A percentile compares a stretch with the other conserved stretches of the same genome.
These are phyloP conservation scores for Colletotrichum eremochloae DNA, from an alignment of 2,329 filamentous ascomycete genomes.

Conservation along the genomic window DNA sequence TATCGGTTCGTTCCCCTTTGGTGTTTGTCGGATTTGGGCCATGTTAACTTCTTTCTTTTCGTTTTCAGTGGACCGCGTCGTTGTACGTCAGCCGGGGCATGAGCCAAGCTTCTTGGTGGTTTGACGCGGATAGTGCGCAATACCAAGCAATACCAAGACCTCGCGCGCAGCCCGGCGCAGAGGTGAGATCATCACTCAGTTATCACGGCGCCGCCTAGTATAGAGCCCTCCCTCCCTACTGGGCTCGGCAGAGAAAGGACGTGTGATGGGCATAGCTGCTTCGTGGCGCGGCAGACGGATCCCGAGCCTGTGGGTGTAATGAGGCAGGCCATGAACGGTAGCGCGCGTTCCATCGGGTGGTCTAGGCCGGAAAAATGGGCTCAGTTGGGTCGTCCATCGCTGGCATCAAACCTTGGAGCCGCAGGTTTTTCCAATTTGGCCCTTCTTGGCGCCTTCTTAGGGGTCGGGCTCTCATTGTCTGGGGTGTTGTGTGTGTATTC, in stretches of 20 bases:
- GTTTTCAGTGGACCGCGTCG: constrained; percentile 15
- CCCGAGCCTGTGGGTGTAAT: not conserved
- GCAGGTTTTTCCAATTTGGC: not conserved
- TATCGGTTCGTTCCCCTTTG: not conserved
- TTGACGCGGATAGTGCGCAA: constrained; percentile 14
- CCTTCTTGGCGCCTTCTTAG: constrained; percentile 36
- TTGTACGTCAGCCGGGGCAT: constrained; percentile 33
- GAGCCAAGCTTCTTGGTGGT: constrained; percentile 40
- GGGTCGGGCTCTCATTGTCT: not conserved
- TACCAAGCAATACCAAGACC: constrained; percentile 5
- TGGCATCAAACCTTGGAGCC: not conserved
- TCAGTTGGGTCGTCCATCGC: not conserved
- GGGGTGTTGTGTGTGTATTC: not conserved
- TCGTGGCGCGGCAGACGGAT: not conserved
- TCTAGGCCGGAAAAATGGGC: not conserved
- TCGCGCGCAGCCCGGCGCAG: not conserved
- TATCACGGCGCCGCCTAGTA: not conserved
- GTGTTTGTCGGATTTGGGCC: not conserved
- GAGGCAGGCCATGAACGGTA: not conserved
- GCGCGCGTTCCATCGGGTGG: not conserved
- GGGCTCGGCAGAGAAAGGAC: not conserved
- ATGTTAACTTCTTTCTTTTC: constrained; percentile 1
- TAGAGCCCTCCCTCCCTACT: not conserved
- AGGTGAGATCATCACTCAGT: constrained; percentile 1
- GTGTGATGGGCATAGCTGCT: not conserved